Conservation (phyloP, 257 asterid genomes). For the Lavandula angustifolia region DNA sequence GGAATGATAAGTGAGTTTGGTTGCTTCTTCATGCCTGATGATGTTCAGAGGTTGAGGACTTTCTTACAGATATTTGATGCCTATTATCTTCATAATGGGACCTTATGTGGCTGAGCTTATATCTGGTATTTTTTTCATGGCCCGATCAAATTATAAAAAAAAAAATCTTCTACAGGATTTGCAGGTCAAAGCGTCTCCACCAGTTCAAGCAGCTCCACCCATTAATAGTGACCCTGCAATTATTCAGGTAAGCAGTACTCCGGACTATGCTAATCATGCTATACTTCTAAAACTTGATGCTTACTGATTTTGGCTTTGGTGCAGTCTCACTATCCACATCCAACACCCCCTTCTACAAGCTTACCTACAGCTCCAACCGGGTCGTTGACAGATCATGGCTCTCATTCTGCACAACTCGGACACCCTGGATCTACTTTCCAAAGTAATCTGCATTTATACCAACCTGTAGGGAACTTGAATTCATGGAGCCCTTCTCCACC, state of each 20-base stretch:
- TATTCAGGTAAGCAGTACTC: constrained; percentile 60
- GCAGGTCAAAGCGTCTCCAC: constrained; percentile 93
- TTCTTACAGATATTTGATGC: no score
- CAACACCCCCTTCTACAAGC: constrained; percentile 58
- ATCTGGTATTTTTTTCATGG: no score
- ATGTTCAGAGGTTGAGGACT: no score
- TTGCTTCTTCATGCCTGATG: no score
- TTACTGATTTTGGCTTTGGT: constrained; percentile 27
- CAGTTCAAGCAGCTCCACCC: constrained; percentile 55
- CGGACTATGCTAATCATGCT: constrained; percentile 2
- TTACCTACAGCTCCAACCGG: constrained; percentile 65
- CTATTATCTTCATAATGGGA: no score
- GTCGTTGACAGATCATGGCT: constrained; percentile 50
- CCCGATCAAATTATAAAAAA: no score
- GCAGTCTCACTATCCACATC: constrained; percentile 91
- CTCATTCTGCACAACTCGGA: constrained; percentile 67
- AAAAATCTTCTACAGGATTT: constrained; percentile 60
- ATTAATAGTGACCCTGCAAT: constrained; percentile 92
- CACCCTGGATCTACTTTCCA: constrained; percentile 64
- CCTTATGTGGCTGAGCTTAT: no score
- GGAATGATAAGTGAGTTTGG: no score
- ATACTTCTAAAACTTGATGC: constrained; percentile 17
- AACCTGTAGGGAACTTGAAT: constrained; percentile 81
- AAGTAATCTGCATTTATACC: constrained; percentile 71
- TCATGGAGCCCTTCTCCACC: constrained; percentile 89